Evolutionary conservation across 345 rosid genomes (phyloP), one percentile per base, ranked within the genome.

Genomic region (Ceriops zippeliana): DNA sequence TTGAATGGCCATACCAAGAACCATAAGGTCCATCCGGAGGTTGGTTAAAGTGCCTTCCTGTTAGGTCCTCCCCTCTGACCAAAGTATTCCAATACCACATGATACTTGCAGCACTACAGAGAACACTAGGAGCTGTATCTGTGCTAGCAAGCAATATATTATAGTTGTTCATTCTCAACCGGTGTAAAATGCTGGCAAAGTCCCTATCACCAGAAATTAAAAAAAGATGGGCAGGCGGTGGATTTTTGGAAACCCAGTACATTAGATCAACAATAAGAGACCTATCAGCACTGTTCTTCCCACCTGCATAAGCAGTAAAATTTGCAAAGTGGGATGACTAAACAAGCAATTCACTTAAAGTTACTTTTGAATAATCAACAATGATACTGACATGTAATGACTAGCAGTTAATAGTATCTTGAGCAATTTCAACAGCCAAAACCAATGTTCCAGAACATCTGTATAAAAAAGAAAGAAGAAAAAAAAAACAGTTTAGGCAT

Each of bases 1-100:
- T 84, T 74, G 80, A 84, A 68, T 87, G 89, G 78, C 97, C 98
- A 79, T 92, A 96, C 98, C 97, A 96, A 68, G 98, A 92, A 71
- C 85, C 80, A 75, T 76, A 84, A 59, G 97, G 92, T 71, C 98
- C 97, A 82, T 96, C 99, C 1, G 98, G 99, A 57, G 97, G 96
- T 52, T 84, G 96, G 75, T 96, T 96, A 76, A 83, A 88, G 72
- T 84, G 68, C 78, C 73, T 89, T 65, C 90, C 97, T 2, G 56
- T 24, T 5, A 77, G 74, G 67, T 66, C 66, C 63, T 85, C 83
- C 46, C 89, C 89, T 73, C 60, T 85, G 15, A 85, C 73, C 75
- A 91, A 78, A 35, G 79, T 59, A 58, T 76, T 72, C 99, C 99
- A 95, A 61, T 83, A 73, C 97, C 98, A 95, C 92, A 87, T 87